phyloP scores from a whole-genome alignment of 2,329 filamentous ascomycete genomes.

The Alternaria metachromatica region DNA sequence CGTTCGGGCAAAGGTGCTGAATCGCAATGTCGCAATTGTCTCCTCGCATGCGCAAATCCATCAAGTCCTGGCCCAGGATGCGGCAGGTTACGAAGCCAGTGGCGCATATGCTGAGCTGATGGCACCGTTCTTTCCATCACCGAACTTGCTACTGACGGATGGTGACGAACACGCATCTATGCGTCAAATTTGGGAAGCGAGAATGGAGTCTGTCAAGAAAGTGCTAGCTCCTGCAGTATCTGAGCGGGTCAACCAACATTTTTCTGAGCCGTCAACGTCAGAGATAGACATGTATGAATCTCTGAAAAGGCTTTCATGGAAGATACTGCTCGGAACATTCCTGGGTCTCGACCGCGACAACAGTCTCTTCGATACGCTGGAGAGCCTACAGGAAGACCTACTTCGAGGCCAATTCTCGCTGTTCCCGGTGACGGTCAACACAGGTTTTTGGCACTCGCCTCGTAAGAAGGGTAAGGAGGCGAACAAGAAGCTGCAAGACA shows the following conservation, averaged over 20 bases:
- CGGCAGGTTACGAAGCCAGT: neutral
- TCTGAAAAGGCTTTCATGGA: neutral
- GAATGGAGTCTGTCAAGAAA: neutral
- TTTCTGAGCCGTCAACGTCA: neutral
- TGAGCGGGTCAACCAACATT: neutral
- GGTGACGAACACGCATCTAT: neutral
- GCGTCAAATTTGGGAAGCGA: neutral
- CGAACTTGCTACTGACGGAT: neutral
- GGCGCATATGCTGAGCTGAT: neutral
- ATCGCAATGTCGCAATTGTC: conserved; percentile 1
- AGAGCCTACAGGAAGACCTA: neutral
- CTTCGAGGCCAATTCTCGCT: neutral
- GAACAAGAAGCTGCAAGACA: neutral
- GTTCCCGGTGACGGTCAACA: neutral
- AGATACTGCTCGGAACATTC: neutral
- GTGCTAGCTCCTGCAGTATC: neutral
- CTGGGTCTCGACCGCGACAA: neutral
- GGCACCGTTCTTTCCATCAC: neutral
- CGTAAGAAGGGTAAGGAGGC: neutral
- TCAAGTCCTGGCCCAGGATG: neutral
- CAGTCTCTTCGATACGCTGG: neutral
- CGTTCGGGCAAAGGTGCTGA: neutral
- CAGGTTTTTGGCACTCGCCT: conserved; percentile 1
- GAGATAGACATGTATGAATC: neutral
- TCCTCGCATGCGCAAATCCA: neutral